A percentile compares a stretch with the other conserved stretches of the same genome.
Evolutionary conservation across 306 rosid genomes (phyloP).

Genomic region (Cucumis sativus): DNA sequence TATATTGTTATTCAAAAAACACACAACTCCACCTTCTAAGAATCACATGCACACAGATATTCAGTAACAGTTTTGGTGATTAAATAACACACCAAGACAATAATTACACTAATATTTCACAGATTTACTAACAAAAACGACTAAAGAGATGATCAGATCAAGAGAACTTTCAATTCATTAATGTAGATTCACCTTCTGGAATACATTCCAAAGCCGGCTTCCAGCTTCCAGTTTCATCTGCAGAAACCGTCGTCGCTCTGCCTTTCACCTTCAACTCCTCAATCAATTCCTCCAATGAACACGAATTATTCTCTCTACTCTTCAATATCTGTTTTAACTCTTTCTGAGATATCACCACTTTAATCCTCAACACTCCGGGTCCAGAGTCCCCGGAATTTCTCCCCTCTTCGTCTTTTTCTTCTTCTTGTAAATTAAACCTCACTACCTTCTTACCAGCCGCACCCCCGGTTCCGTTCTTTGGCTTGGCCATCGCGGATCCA

Average conservation of each 20-base stretch:
- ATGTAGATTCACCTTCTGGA: slow-evolving; percentile 29
- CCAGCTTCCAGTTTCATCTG: slow-evolving; percentile 21
- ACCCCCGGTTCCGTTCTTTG: background rate
- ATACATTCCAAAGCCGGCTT: slow-evolving; percentile 53
- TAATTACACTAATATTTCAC: background rate
- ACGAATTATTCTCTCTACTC: slow-evolving; percentile 12
- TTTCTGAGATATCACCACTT: slow-evolving; percentile 52
- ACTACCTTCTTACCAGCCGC: slow-evolving; percentile 1
- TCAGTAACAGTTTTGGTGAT: background rate
- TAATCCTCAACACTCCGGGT: slow-evolving; percentile 49
- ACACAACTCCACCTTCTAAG: background rate
- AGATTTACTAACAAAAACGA: background rate
- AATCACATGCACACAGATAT: background rate
- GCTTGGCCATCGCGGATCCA: slow-evolving; percentile 9
- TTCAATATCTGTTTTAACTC: slow-evolving; percentile 54
- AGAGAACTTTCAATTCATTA: background rate
- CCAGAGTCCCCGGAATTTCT: slow-evolving; percentile 10
- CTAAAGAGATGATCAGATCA: background rate
- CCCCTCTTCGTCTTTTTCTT: background rate
- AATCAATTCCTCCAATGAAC: slow-evolving; percentile 45
- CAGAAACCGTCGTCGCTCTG: slow-evolving; percentile 18
- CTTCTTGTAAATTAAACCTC: slow-evolving; percentile 8
- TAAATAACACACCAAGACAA: background rate
- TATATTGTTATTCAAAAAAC: background rate
- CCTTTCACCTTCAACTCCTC: slow-evolving; percentile 37